Conservation (phyloP, 2,329 filamentous ascomycete genomes). For the Sarocladiaceae sp. region DNA sequence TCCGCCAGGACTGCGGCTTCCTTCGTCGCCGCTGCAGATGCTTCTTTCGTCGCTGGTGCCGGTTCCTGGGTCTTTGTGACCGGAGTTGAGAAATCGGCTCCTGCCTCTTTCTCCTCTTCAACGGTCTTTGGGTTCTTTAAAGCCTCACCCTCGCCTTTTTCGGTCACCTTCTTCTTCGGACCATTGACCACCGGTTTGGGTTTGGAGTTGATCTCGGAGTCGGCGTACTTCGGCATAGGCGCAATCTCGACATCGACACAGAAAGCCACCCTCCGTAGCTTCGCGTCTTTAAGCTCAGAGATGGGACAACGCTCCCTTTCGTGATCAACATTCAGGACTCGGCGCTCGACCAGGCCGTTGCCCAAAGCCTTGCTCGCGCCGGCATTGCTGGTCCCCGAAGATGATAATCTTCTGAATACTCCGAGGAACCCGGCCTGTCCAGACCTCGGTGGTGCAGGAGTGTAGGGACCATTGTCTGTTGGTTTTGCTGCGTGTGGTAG, state of each 20-base stretch:
- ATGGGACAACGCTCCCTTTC: conserved; percentile 76
- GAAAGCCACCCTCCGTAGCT: conserved; percentile 85
- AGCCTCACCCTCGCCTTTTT: conserved; percentile 70
- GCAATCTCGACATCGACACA: conserved; percentile 98
- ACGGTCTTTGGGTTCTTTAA: conserved; percentile 61
- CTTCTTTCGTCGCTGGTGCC: conserved; percentile 9
- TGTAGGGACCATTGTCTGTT: conserved; percentile 63
- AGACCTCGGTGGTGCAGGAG: conserved; percentile 68
- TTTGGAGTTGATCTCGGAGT: conserved; percentile 55
- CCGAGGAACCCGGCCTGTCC: conserved; percentile 70
- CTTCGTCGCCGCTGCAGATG: conserved; percentile 13
- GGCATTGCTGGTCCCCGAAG: conserved; percentile 44
- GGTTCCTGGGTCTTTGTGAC: background rate
- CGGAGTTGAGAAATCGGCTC: conserved; percentile 16
- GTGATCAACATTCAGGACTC: conserved; percentile 78
- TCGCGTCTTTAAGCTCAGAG: conserved; percentile 72
- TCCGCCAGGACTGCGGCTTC: conserved; percentile 10
- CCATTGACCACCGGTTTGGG: conserved; percentile 40
- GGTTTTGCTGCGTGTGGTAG: conserved; percentile 51
- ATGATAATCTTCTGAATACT: conserved; percentile 78
- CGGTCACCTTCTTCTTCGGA: conserved; percentile 59
- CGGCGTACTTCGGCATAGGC: conserved; percentile 73
- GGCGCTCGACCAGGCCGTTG: conserved; percentile 74
- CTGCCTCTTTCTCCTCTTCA: conserved; percentile 43
- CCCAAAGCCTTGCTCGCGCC: conserved; percentile 23